A percentile compares a stretch with the other conserved stretches of the same genome.
Conservation (phyloP, 179 eudicot genomes). For the Vitellaria paradoxa region DNA sequence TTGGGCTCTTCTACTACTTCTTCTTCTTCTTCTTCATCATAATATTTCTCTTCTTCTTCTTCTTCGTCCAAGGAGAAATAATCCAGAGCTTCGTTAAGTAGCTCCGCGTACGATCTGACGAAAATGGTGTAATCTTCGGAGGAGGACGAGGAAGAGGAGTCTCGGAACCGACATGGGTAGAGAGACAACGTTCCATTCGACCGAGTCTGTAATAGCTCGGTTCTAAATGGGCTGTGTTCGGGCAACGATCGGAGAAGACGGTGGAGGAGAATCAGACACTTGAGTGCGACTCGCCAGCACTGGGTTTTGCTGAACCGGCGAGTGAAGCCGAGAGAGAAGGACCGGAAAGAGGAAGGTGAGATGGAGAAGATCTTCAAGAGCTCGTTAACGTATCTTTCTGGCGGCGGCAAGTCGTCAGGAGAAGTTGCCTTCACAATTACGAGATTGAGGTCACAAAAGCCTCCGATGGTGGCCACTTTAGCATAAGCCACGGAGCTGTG, state of each 20-base stretch:
- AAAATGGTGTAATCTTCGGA: slow-evolving; percentile 32
- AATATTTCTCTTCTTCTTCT: too few relatives aligned
- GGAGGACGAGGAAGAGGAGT: slow-evolving; percentile 27
- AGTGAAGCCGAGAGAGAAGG: slow-evolving; percentile 27
- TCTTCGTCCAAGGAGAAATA: slow-evolving; percentile 5
- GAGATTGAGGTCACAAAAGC: slow-evolving; percentile 34
- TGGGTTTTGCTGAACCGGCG: slow-evolving; percentile 32
- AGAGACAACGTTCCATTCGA: slow-evolving; percentile 26
- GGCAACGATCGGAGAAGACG: slow-evolving; percentile 31
- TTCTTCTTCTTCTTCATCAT: background rate
- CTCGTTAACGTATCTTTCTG: slow-evolving; percentile 31
- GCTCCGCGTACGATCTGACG: slow-evolving; percentile 35
- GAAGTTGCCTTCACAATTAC: slow-evolving; percentile 38
- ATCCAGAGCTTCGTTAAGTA: slow-evolving; percentile 35
- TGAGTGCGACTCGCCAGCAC: slow-evolving; percentile 44
- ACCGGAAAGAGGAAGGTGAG: slow-evolving; percentile 25
- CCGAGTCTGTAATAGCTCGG: slow-evolving; percentile 30
- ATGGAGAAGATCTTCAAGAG: slow-evolving; percentile 31
- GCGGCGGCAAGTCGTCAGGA: slow-evolving; percentile 36
- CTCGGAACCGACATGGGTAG: slow-evolving; percentile 35
- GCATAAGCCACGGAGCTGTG: slow-evolving; percentile 34
- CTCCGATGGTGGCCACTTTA: slow-evolving; percentile 35
- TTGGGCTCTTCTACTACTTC: background rate
- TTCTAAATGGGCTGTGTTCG: slow-evolving; percentile 18
- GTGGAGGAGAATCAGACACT: slow-evolving; percentile 47